Percentiles rank a stretch among this genome's conserved stretches.
These are phyloP conservation scores for Geotrichum cucujoidarum DNA, from an alignment of 1,139 yeast genomes.

Conservation along the genomic window DNA sequence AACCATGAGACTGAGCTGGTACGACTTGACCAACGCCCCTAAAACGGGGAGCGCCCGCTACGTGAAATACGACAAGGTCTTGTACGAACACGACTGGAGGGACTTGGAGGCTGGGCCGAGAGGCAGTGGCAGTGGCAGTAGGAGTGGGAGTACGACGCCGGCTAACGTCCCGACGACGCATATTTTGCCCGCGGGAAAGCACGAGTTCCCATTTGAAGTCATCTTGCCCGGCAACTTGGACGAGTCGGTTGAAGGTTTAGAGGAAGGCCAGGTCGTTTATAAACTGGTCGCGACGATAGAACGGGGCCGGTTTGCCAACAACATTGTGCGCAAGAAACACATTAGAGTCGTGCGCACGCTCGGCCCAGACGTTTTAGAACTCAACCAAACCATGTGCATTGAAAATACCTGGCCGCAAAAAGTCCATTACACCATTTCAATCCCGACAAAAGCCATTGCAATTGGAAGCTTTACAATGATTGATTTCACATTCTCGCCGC, in stretches of 20 bases:
- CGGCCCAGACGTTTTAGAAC: constrained; percentile 80
- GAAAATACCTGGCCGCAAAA: constrained; percentile 96
- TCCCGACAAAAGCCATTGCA: constrained; percentile 86
- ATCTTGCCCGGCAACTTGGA: constrained; percentile 79
- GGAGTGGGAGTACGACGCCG: constrained; percentile 7
- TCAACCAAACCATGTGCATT: constrained; percentile 87
- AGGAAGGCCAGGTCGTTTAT: constrained; percentile 77
- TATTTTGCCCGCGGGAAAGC: constrained; percentile 63
- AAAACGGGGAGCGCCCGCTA: constrained; percentile 46
- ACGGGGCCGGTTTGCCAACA: constrained; percentile 69
- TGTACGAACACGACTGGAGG: constrained; percentile 81
- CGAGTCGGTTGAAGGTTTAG: constrained; percentile 87
- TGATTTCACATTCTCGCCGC: constrained; percentile 67
- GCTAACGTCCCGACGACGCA: constrained; percentile 10
- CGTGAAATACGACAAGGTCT: constrained; percentile 53
- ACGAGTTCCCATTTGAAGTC: constrained; percentile 85
- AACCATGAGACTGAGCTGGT: constrained; percentile 50
- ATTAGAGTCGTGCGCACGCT: constrained; percentile 82
- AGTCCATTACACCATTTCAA: constrained; percentile 81
- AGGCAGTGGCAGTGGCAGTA: no score
- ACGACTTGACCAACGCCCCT: constrained; percentile 33
- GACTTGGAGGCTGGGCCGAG: constrained; percentile 45
- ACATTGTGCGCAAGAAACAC: constrained; percentile 63
- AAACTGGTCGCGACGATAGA: constrained; percentile 76
- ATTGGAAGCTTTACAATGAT: constrained; percentile 77